These are phyloP conservation scores for Mycena indigotica DNA, from an alignment of 768 basidiomycete species.

Conservation along the genomic window DNA sequence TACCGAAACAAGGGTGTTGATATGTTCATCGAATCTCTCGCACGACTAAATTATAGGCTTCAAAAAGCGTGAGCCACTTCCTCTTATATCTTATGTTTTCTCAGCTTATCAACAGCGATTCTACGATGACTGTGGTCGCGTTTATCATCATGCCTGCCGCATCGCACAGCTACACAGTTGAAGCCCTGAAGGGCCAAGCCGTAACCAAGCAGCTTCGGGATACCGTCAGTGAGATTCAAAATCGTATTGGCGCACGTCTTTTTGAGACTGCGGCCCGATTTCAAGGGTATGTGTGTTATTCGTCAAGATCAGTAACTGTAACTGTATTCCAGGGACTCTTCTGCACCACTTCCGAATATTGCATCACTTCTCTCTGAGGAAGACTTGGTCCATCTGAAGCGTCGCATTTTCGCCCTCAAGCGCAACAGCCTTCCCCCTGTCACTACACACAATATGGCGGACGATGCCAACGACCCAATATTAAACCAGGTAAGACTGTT, in stretches of 20 bases:
- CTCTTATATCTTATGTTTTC: neutral
- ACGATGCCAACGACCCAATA: slow-evolving; percentile 90
- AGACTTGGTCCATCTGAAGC: slow-evolving; percentile 92
- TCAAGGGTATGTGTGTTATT: slow-evolving; percentile 65
- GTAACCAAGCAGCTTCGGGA: slow-evolving; percentile 96
- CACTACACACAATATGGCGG: slow-evolving; percentile 98
- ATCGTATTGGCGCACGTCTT: slow-evolving; percentile 86
- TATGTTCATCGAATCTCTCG: slow-evolving; percentile 98
- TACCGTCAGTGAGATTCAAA: slow-evolving; percentile 94
- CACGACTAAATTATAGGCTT: slow-evolving; percentile 65
- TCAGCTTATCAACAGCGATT: slow-evolving; percentile 36
- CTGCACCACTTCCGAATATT: slow-evolving; percentile 76
- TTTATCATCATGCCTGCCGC: slow-evolving; percentile 99
- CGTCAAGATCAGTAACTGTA: neutral
- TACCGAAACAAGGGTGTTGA: slow-evolving; percentile 99
- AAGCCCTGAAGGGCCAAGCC: slow-evolving; percentile 94
- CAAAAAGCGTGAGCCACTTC: slow-evolving; percentile 39
- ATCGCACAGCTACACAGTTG: slow-evolving; percentile 95
- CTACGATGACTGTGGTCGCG: slow-evolving; percentile 86
- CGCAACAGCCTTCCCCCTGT: slow-evolving; percentile 93
- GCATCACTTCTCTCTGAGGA: slow-evolving; percentile 83
- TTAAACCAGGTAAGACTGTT: slow-evolving; percentile 61
- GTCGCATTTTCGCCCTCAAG: slow-evolving; percentile 94
- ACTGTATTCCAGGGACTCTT: slow-evolving; percentile 7
- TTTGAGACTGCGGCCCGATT: slow-evolving; percentile 95